Evolutionary conservation across 2,329 filamentous ascomycete species (phyloP).

Genomic region (Ramichloridium luteum): DNA sequence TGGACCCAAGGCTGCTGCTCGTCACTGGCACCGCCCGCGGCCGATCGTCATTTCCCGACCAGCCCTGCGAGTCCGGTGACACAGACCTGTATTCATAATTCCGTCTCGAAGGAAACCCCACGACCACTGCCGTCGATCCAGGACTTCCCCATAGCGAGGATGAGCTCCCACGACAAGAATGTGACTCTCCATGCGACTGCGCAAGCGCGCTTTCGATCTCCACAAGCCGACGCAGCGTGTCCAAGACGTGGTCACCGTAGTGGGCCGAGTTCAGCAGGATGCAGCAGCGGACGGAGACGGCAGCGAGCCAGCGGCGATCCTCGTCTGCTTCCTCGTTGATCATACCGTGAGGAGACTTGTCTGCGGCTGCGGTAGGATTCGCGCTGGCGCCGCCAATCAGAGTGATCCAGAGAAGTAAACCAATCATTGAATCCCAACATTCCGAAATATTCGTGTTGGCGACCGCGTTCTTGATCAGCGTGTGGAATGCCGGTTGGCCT

Average conservation of each 20-base stretch:
- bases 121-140: too few relatives aligned
- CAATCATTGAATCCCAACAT: slow-evolving; percentile 24
- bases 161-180: too few relatives aligned
- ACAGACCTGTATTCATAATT: too few relatives aligned
- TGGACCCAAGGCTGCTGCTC: too few relatives aligned
- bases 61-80: too few relatives aligned
- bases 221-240: slow-evolving; percentile 18
- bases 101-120: too few relatives aligned
- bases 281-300: slow-evolving; percentile 20
- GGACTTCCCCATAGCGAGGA: too few relatives aligned
- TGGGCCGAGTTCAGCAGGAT: slow-evolving; percentile 24
- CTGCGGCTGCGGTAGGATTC: slow-evolving; percentile 10
- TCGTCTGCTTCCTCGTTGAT: slow-evolving; percentile 16
- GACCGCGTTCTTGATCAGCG: slow-evolving; percentile 17
- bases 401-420: slow-evolving; percentile 23
- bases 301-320: slow-evolving; percentile 20
- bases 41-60: too few relatives aligned
- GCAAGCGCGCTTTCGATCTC: slow-evolving; percentile 16
- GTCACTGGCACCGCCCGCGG: too few relatives aligned
- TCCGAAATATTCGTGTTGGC: slow-evolving; percentile 18
- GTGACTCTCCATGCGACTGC: slow-evolving; percentile 6
- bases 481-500: too few relatives aligned
- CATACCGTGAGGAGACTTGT: slow-evolving; percentile 5
- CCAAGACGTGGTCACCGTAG: slow-evolving; percentile 18
- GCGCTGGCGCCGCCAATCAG: slow-evolving; percentile 22